Base-by-base conservation (phyloP, 2,329 filamentous ascomycete genomes). In the Zasmidium citrigriseum region DNA sequence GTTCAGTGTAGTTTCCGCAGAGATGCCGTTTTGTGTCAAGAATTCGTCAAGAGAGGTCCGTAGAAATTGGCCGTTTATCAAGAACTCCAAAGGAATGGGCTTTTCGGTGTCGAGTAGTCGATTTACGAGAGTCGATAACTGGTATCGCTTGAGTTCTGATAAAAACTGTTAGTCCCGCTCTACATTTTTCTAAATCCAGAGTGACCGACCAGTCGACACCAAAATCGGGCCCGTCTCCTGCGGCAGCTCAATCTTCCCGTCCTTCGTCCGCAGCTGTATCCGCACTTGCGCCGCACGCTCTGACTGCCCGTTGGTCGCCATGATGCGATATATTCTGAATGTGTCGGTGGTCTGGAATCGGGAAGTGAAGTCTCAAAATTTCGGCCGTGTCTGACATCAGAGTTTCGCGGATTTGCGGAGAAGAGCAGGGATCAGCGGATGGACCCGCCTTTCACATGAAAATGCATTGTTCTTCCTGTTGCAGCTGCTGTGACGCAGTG, bases 1-100 rank as follows among this genome's bases (percentile, higher is more conserved):
- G 34, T 88, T 89, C 53, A 99, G 79, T 3, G 89, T 93, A 3
- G 88, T 89, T 79, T 99, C 95, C 45, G 91, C 85, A 20, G 91
- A 96, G 61, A 98, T 87, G 51, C 93, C 93, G 70, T 95, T 90
- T 62, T 87, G 81, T 16, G 87, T 87, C 60, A 99, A 86, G 76
- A 96, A 96, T 70, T 97, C 90, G 73, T 96, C 91, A 65, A 99
- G 85, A 18, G 90, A 91, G 23, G 92, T 90, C 62, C 90, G 89
- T 52, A 99, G 84, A 76, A 96, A 97, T 70, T 89, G 88, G 74
- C 95, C 95, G 75, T 97, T 95, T 77, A 96, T 88, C 67, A 99
- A 84, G 79, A 99, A 98, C 76, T 99, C 95, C 76, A 99, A 89
- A 18, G 91, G 91, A 48, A 93, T 83, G 12, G 90, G 86, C 67